Conservation (phyloP, 345 rosid species). For the Melaleuca quinquenervia region DNA sequence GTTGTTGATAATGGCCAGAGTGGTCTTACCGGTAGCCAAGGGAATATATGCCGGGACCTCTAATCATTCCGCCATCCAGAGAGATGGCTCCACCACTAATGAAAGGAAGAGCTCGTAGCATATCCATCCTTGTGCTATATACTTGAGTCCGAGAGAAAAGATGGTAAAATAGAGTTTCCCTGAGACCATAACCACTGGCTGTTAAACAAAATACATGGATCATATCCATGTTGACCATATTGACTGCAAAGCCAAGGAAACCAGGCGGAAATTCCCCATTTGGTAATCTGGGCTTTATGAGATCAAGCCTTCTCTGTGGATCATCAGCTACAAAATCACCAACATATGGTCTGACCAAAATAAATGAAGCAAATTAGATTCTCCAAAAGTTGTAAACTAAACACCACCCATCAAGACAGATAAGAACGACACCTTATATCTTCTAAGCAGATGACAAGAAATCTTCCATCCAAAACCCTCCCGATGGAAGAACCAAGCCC, state of each 20-base stretch:
- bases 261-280: constrained; percentile 71
- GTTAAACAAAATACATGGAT: constrained; percentile 43
- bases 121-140: constrained; percentile 63
- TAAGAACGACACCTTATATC: constrained; percentile 47
- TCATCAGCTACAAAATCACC: constrained; percentile 71
- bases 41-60: constrained; percentile 41
- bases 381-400: constrained; percentile 33
- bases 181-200: constrained; percentile 56
- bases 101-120: constrained; percentile 62
- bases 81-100: constrained; percentile 85
- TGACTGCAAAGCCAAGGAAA: constrained; percentile 83
- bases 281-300: constrained; percentile 65
- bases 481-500: constrained; percentile 69
- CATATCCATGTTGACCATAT: constrained; percentile 61
- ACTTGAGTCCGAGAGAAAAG: constrained; percentile 75
- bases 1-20: neutral
- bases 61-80: constrained; percentile 88
- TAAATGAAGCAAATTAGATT: neutral
- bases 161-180: constrained; percentile 82
- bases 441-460: constrained; percentile 65
- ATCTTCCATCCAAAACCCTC: constrained; percentile 50
- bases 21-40: constrained; percentile 53
- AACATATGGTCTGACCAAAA: constrained; percentile 50
- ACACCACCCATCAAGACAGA: neutral
- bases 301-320: constrained; percentile 78